Conservation (phyloP, 2,329 filamentous ascomycete species). For the Aspergillus neotritici region DNA sequence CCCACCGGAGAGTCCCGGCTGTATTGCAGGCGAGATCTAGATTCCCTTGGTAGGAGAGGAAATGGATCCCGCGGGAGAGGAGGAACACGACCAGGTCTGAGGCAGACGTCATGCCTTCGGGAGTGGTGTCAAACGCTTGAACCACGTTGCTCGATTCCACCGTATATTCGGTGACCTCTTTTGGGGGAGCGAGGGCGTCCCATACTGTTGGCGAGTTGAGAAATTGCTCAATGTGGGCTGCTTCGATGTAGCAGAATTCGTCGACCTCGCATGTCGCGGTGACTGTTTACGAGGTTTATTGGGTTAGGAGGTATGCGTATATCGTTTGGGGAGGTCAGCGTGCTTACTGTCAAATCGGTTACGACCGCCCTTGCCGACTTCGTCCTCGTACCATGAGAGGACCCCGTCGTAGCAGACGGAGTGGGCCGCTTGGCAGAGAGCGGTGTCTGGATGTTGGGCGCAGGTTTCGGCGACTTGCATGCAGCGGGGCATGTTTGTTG, state of each 20-base stretch:
- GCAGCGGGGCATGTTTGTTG: slow-evolving; percentile 42
- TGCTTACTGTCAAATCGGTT: slow-evolving; percentile 22
- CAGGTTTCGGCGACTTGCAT: slow-evolving; percentile 39
- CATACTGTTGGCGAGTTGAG: slow-evolving; percentile 16
- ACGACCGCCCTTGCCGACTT: slow-evolving; percentile 15
- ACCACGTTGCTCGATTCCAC: slow-evolving; percentile 6
- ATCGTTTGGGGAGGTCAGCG: not conserved
- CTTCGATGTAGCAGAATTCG: slow-evolving; percentile 17
- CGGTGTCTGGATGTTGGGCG: slow-evolving; percentile 11
- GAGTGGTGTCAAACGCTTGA: slow-evolving; percentile 9
- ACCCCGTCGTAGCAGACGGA: slow-evolving; percentile 13
- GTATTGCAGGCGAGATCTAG: slow-evolving; percentile 25
- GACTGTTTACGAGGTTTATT: slow-evolving; percentile 7
- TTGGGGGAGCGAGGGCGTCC: slow-evolving; percentile 13
- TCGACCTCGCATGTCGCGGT: slow-evolving; percentile 17
- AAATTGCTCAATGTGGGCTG: slow-evolving; percentile 14
- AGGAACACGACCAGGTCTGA: slow-evolving; percentile 2
- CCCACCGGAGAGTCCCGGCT: slow-evolving; percentile 21
- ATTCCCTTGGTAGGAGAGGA: slow-evolving; percentile 22
- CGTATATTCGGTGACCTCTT: slow-evolving; percentile 10
- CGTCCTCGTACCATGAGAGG: slow-evolving; percentile 16
- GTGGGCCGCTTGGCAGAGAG: slow-evolving; percentile 14
- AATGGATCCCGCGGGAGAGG: slow-evolving; percentile 14
- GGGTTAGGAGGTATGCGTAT: no score
- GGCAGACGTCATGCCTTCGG: slow-evolving; percentile 11